phyloP scores from a whole-genome alignment of 2,329 filamentous ascomycete species.

The Alternaria ventricosa region DNA sequence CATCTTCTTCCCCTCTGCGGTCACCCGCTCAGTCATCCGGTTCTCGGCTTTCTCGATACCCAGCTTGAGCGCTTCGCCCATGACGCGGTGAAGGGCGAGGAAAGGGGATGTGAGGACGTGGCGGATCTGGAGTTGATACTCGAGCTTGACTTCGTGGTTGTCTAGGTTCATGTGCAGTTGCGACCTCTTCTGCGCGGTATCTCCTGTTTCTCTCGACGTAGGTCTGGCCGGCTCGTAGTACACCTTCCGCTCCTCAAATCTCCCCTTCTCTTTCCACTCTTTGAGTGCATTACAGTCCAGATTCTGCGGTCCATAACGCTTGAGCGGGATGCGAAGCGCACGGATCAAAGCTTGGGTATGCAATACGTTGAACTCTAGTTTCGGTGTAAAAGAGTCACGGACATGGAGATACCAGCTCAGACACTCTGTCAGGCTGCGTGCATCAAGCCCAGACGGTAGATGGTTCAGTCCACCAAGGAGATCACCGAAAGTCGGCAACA shows the following conservation, averaged over 20 bases:
- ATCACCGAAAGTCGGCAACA: slow-evolving; percentile 28
- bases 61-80: slow-evolving; percentile 22
- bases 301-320: slow-evolving; percentile 23
- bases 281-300: slow-evolving; percentile 22
- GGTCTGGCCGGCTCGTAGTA: not conserved
- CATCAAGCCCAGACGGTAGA: slow-evolving; percentile 27
- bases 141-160: slow-evolving; percentile 8
- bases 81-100: slow-evolving; percentile 18
- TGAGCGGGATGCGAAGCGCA: slow-evolving; percentile 23
- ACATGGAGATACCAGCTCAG: slow-evolving; percentile 28
- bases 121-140: slow-evolving; percentile 15
- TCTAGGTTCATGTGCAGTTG: slow-evolving; percentile 15
- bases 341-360: slow-evolving; percentile 32
- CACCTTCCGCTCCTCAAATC: slow-evolving; percentile 13
- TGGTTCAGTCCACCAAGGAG: slow-evolving; percentile 25
- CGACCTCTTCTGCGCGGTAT: not conserved
- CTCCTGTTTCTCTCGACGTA: rapidly evolving
- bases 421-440: slow-evolving; percentile 27
- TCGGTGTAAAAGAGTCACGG: slow-evolving; percentile 23
- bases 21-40: not conserved
- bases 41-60: slow-evolving; percentile 27
- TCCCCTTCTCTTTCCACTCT: slow-evolving; percentile 26
- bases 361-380: slow-evolving; percentile 33
- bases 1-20: not conserved
- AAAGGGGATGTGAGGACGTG: slow-evolving; percentile 32